Base-by-base conservation (phyloP, 148 eudicot genomes). In the Rhododendron griersonianum region DNA sequence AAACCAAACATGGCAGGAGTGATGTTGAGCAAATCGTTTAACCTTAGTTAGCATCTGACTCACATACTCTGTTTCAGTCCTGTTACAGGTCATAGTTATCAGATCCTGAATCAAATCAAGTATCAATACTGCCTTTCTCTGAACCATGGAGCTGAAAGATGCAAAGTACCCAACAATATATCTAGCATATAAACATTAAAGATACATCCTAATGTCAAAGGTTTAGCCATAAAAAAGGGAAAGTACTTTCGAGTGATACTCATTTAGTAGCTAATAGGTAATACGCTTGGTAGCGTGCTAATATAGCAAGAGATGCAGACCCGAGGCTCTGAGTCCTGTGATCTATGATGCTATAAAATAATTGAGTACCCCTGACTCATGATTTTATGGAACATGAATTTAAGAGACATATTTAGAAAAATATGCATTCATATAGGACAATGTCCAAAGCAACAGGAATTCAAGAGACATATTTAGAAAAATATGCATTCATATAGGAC, bases 1-100 rank as follows among this genome's bases (percentile, higher is more conserved):
- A 89, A 97, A 97, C 99, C 99, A 97, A 90, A 97, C 99, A 90
- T 95, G 99, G 86, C 99, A 97, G 18, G 96, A 88, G 83, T 97
- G 98, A 86, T 95, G 98, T 87, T 97, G 98, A 69, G 99, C 99
- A 85, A 97, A 97, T 82, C 99, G 91, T 86, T 95, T 97, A 44
- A 97, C 86, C 91, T 90, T 93, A 45, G 99, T 97, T 78, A 97
- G 93, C 95, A 97, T 94, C 91, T 94, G 98, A 91, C 98, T 95
- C 53, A 97, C 99, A 65, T 97, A 97, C 87, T 97, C 99, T 76
- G 99, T 97, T 86, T 97, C 99, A 13, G 98, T 95, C 98, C 98
- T 95, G 95, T 92, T 76, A 81, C 83, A 84, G 11, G 45, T 84
- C 14, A 69, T 28, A 69, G 75, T 28, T 69, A 13, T 69, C 74